Evolutionary conservation across 345 rosid genomes (phyloP).

Genomic region (Pistacia integerrima): DNA sequence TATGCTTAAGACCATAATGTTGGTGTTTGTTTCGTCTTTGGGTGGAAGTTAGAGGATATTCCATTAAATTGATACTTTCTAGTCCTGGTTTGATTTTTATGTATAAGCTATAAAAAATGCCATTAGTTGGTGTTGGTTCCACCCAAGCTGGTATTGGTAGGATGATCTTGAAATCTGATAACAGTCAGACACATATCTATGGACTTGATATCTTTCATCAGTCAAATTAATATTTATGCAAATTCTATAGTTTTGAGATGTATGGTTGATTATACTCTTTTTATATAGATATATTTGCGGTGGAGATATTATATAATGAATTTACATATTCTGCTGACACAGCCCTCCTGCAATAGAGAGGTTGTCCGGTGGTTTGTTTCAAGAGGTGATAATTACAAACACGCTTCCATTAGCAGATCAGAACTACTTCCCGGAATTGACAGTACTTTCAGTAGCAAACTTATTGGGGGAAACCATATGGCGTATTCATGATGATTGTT

Average conservation of each 20-base stretch:
- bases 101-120: too few relatives aligned
- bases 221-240: background rate
- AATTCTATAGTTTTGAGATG: background rate
- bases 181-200: background rate
- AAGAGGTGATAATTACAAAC: constrained; percentile 81
- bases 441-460: constrained; percentile 78
- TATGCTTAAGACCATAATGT: too few relatives aligned
- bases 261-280: too few relatives aligned
- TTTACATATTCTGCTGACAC: constrained; percentile 7
- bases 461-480: constrained; percentile 83
- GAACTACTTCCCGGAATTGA: constrained; percentile 80
- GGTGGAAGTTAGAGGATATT: too few relatives aligned
- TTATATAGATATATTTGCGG: background rate
- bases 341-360: constrained; percentile 86
- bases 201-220: background rate
- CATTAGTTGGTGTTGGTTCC: too few relatives aligned
- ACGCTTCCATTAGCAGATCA: constrained; percentile 69
- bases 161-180: too few relatives aligned
- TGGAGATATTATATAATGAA: background rate
- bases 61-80: too few relatives aligned
- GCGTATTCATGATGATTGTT: constrained; percentile 88
- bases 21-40: too few relatives aligned
- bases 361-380: constrained; percentile 75
- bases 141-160: too few relatives aligned
- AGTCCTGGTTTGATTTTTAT: too few relatives aligned